Evolutionary conservation across 768 basidiomycete genomes (phyloP), one percentile per base, ranked within the genome.

Genomic region (Termitomyces sp.): DNA sequence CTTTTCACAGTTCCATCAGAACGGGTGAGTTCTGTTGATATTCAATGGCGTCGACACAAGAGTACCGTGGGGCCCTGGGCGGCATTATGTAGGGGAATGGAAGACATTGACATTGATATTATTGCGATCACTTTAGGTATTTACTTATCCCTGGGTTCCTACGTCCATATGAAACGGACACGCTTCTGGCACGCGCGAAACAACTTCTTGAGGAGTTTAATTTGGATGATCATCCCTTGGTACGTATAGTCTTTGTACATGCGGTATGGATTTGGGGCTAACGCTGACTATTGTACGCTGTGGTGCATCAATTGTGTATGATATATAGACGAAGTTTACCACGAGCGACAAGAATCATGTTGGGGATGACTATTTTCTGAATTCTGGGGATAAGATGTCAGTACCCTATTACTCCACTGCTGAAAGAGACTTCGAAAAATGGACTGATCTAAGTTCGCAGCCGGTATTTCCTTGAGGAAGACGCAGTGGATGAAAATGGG

Each of bases 351-450:
- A 83, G 60, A 79, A 87, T 57, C 92, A 94, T 66, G 81, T 94
- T 31, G 95, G 95, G 0, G 95, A 98, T 69, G 86, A 93, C 37
- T 98, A 98, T 73, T 99, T 99, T 69, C 78, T 99, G 51, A 83
- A 77, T 36, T 95, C 93, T 1, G 93, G 94, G 2, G 94, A 98
- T 73, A 97, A 97, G 80, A 92, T 98, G 78, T 82, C 53, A 10
- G 79, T 66, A 8, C 15, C 36, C 17, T 37, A 10, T 57, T 5
- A 42, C 40, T 55, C 42, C 15, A 15, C 34, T 25, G 29, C 40
- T 25, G 2, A 20, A 11, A 31, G n/a, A 20, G 6, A 15, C 4
- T 12, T 12, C 7, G 10, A 25, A 20, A 53, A 14, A 6, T 32
- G 8, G 29, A 42, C 56, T 57, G 14, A 57, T 34, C 17, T 40